phyloP scores from a whole-genome alignment of 176 grass and related monocot genomes.

The Leersia perrieri region DNA sequence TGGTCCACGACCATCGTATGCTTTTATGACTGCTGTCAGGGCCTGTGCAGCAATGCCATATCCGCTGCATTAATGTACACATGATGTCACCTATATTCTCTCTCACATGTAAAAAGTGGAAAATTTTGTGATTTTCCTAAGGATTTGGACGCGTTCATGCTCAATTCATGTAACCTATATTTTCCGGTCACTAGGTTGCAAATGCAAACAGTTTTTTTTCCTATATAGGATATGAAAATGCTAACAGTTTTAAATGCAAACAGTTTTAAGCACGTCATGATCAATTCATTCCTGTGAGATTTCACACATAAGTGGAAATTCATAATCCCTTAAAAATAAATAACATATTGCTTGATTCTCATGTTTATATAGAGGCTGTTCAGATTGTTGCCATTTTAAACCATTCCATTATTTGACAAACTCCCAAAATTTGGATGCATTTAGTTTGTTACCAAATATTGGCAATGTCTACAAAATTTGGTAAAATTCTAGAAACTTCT shows the following conservation, averaged over 20 bases:
- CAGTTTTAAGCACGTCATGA: background rate
- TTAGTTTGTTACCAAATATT: too few species aligned
- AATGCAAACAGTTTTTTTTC: background rate
- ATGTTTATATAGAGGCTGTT: too few species aligned
- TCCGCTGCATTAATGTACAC: slow-evolving; percentile 83
- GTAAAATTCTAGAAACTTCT: too few species aligned
- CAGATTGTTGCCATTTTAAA: too few species aligned
- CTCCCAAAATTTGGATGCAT: too few species aligned
- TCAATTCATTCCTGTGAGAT: background rate
- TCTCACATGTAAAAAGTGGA: slow-evolving; percentile 19
- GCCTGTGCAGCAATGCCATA: slow-evolving; percentile 99
- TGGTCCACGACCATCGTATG: slow-evolving; percentile 83
- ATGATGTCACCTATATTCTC: slow-evolving; percentile 40
- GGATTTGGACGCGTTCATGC: background rate
- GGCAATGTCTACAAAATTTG: too few species aligned
- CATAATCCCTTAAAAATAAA: slow-evolving; percentile 8
- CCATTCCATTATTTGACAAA: too few species aligned
- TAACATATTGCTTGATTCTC: background rate
- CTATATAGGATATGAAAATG: too few species aligned
- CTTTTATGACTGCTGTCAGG: slow-evolving; percentile 84
- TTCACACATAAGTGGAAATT: background rate
- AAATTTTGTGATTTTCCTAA: background rate
- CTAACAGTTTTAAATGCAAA: background rate
- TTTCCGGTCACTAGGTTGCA: background rate
- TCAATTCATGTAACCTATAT: background rate